phyloP scores from a whole-genome alignment of 2,329 filamentous ascomycete species.

The Xylaria sp. region DNA sequence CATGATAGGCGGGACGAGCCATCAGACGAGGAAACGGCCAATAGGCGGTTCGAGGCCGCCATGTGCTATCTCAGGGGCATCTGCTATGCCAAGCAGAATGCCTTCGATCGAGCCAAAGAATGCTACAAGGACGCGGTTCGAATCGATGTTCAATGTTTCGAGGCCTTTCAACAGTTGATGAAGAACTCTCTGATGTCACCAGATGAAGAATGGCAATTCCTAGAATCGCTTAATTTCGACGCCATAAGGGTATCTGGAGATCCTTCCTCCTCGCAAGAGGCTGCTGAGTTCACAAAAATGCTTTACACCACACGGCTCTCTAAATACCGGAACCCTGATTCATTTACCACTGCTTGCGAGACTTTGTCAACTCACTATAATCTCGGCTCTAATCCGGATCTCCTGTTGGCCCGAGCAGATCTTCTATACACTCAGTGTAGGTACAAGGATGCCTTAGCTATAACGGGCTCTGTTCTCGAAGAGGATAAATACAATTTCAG shows the following conservation, averaged over 20 bases:
- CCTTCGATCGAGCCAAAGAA: conserved; percentile 95
- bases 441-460: conserved; percentile 84
- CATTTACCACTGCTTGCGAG: conserved; percentile 87
- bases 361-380: conserved; percentile 94
- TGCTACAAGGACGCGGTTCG: conserved; percentile 98
- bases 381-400: conserved; percentile 84
- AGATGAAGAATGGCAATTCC: conserved; percentile 88
- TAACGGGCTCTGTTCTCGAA: conserved; percentile 84
- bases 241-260: conserved; percentile 75
- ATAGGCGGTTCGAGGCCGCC: conserved; percentile 88
- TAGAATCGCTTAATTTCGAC: conserved; percentile 91
- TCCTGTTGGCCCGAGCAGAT: conserved; percentile 89
- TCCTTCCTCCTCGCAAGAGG: conserved; percentile 78
- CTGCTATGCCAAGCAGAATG: conserved; percentile 96
- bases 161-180: conserved; percentile 98
- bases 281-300: conserved; percentile 92
- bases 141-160: conserved; percentile 97
- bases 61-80: conserved; percentile 97
- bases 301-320: conserved; percentile 95
- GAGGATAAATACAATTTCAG: conserved; percentile 89
- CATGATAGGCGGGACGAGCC: conserved; percentile 48
- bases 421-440: conserved; percentile 94
- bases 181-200: conserved; percentile 92
- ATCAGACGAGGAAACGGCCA: conserved; percentile 73
- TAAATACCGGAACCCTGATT: conserved; percentile 88